Percentiles rank a stretch among this genome's conserved stretches.
These are phyloP conservation scores for Alternaria novae-zelandiae DNA, from an alignment of 2,329 filamentous ascomycete species.

Conservation along the genomic window DNA sequence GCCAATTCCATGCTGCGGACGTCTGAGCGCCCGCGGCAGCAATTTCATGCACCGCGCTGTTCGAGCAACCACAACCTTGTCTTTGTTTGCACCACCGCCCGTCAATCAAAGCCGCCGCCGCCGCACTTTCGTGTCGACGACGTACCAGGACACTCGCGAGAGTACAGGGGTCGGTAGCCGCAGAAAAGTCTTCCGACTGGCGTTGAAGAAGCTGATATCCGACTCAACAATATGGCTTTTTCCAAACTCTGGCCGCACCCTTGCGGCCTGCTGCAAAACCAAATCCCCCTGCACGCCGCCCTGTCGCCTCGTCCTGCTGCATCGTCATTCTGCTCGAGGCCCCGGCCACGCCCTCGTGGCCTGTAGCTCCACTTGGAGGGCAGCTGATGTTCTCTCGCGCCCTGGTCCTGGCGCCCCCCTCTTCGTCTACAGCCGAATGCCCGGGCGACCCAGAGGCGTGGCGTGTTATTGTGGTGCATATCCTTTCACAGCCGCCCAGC, in stretches of 20 bases:
- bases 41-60: constrained; percentile 25
- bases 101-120: constrained; percentile 26
- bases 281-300: neutral
- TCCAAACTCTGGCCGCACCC: neutral
- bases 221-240: constrained; percentile 2
- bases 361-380: constrained; percentile 20
- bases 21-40: constrained; percentile 19
- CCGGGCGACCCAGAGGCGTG: constrained; percentile 13
- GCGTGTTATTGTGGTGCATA: constrained; percentile 8
- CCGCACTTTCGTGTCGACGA: constrained; percentile 2
- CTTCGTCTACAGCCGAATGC: constrained; percentile 15
- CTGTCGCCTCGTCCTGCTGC: constrained; percentile 20
- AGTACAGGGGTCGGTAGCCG: constrained; percentile 3
- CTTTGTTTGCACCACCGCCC: constrained; percentile 39
- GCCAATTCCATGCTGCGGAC: constrained; percentile 26
- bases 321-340: constrained; percentile 29
- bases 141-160: neutral
- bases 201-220: neutral
- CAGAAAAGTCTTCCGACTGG: constrained; percentile 3
- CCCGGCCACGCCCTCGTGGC: constrained; percentile 23
- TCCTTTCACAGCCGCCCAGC: neutral
- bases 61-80: constrained; percentile 29
- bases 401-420: constrained; percentile 20
- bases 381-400: constrained; percentile 31
- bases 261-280: neutral